These are phyloP conservation scores for Allomyces macrogynus DNA, from an alignment of 192 early-diverging fungal species.

Conservation along the genomic window DNA sequence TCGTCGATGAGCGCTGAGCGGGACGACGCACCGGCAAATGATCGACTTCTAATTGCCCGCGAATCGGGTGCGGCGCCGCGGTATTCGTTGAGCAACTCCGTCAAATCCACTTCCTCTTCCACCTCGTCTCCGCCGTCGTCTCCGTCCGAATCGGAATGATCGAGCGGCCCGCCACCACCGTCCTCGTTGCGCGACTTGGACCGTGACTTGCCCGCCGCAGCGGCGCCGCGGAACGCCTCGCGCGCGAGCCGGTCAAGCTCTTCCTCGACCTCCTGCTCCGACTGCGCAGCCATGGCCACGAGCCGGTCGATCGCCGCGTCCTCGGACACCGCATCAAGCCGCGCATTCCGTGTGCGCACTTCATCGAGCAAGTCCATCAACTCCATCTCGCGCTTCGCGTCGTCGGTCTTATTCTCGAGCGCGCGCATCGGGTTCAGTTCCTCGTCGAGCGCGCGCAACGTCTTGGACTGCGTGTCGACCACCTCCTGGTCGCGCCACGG, in stretches of 20 bases:
- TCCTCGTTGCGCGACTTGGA: neutral
- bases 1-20: too few species aligned
- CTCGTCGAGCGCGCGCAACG: conserved; percentile 52
- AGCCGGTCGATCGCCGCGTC: conserved; percentile 39
- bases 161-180: neutral
- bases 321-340: conserved; percentile 50
- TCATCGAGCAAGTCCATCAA: conserved; percentile 92
- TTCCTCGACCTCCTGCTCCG: conserved; percentile 3
- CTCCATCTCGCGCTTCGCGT: conserved; percentile 93
- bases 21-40: too few species aligned
- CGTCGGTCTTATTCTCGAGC: conserved; percentile 80
- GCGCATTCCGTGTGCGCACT: conserved; percentile 69
- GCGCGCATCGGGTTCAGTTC: conserved; percentile 88
- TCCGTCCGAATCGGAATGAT: neutral
- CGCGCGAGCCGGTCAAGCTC: neutral
- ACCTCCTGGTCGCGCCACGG: conserved; percentile 59
- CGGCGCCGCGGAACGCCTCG: neutral
- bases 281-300: conserved; percentile 7
- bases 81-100: too few species aligned
- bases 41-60: too few species aligned
- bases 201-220: neutral
- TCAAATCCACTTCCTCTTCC: neutral
- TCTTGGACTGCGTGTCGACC: conserved; percentile 28
- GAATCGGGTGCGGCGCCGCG: too few species aligned
- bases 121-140: neutral